Percentiles rank a stretch among this genome's conserved stretches.
These are phyloP conservation scores for Phytophthora fragariae DNA, from an alignment of 352 stramenopile species.

Conservation along the genomic window DNA sequence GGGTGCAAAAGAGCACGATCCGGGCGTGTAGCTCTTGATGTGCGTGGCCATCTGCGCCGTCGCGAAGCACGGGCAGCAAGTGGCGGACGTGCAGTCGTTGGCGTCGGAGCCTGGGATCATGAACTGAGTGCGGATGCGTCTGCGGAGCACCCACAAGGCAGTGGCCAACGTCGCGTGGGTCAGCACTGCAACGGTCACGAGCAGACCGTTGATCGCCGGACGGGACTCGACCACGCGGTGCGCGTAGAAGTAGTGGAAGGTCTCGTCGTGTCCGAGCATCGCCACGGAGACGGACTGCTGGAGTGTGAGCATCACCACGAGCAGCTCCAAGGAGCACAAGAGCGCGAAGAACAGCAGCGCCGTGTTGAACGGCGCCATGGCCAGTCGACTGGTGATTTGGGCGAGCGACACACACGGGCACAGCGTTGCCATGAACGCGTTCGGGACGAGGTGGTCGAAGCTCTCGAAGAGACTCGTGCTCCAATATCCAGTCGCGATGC, in stretches of 20 bases:
- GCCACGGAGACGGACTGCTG: conserved; percentile 32
- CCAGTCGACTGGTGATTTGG: conserved; percentile 60
- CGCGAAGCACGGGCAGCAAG: conserved; percentile 57
- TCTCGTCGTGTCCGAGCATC: conserved; percentile 26
- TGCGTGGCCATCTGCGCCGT: conserved; percentile 74
- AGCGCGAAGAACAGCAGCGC: conserved; percentile 48
- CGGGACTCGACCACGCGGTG: conserved; percentile 35
- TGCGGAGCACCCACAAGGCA: conserved; percentile 48
- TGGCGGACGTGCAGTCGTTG: conserved; percentile 45
- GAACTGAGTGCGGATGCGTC: conserved; percentile 50
- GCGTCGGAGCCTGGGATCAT: conserved; percentile 54
- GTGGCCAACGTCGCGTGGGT: conserved; percentile 32
- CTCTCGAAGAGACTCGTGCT: conserved; percentile 47
- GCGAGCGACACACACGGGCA: conserved; percentile 69
- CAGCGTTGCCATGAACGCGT: conserved; percentile 54
- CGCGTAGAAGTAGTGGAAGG: conserved; percentile 33
- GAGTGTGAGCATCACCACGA: conserved; percentile 15
- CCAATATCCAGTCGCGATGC: conserved; percentile 41
- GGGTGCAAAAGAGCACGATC: conserved; percentile 58
- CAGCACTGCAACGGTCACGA: conserved; percentile 30
- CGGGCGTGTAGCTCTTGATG: conserved; percentile 62
- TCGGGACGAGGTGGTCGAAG: conserved; percentile 55
- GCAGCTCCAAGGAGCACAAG: conserved; percentile 27
- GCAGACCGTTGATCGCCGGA: conserved; percentile 24
- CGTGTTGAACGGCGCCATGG: conserved; percentile 49